Conservation (phyloP, 2,329 filamentous ascomycete genomes). For the Botryotinia globosa region DNA sequence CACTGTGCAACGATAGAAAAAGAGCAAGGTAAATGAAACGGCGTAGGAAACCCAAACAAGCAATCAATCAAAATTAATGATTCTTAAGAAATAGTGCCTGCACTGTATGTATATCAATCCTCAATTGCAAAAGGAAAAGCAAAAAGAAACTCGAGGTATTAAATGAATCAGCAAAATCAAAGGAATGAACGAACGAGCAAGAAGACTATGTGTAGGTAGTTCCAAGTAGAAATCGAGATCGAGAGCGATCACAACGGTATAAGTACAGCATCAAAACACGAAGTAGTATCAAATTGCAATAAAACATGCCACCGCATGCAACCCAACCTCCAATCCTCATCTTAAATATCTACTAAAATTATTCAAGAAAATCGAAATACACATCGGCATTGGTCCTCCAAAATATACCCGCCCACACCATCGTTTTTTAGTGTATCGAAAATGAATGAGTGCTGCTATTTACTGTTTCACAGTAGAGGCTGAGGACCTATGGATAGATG, state of each 20-base stretch:
- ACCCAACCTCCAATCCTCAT: not conserved
- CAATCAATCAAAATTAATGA: not conserved
- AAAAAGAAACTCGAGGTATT: not conserved
- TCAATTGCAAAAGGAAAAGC: not conserved
- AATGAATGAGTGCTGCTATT: not conserved
- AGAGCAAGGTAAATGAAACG: not conserved
- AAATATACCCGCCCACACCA: conserved; percentile 6
- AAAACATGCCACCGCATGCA: not conserved
- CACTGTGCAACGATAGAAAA: not conserved
- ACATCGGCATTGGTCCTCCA: not conserved
- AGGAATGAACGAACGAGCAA: not conserved
- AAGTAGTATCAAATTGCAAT: not conserved
- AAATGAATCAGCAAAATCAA: not conserved
- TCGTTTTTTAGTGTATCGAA: not conserved
- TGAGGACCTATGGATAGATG: not conserved
- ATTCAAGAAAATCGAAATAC: not conserved
- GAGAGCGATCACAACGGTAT: conserved; percentile 3
- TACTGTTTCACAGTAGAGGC: not conserved
- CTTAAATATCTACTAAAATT: not conserved
- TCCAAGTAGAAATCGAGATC: not conserved
- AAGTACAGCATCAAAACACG: not conserved
- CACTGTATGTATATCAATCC: not conserved
- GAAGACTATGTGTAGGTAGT: not conserved
- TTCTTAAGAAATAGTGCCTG: not conserved
- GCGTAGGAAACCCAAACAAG: not conserved